Percentiles rank a stretch among this genome's conserved stretches.
Evolutionary conservation across 805 yeast genomes (phyloP).

Genomic region (Wickerhamomyces strasburgensis): DNA sequence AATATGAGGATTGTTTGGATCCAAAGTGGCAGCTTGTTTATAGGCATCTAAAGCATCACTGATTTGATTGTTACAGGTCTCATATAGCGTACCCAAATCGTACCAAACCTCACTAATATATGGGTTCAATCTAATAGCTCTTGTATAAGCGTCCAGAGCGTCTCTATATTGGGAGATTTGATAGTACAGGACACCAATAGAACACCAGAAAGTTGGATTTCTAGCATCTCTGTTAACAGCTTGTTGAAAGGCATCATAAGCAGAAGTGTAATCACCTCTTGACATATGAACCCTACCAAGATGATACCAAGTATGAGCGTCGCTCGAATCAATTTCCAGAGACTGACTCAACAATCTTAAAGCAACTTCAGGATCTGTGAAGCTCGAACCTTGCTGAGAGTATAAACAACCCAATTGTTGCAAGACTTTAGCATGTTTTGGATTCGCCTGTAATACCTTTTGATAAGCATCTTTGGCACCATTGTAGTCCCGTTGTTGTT

Average conservation of each 20-base stretch:
- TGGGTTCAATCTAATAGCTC: constrained; percentile 94
- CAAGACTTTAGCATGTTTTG: constrained; percentile 91
- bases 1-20: constrained; percentile 91
- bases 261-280: constrained; percentile 88
- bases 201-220: constrained; percentile 97
- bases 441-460: constrained; percentile 81
- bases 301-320: constrained; percentile 97
- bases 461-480: constrained; percentile 96
- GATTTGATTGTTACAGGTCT: constrained; percentile 93
- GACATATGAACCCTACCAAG: constrained; percentile 97
- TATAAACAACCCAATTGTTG: constrained; percentile 95
- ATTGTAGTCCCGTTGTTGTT: constrained; percentile 85
- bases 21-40: constrained; percentile 91
- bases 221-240: constrained; percentile 96
- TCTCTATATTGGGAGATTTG: constrained; percentile 95
- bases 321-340: constrained; percentile 80
- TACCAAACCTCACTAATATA: constrained; percentile 98
- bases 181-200: constrained; percentile 92
- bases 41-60: constrained; percentile 96
- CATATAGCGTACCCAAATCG: constrained; percentile 94
- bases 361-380: constrained; percentile 82
- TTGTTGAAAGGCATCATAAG: constrained; percentile 97
- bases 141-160: constrained; percentile 94
- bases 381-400: constrained; percentile 62
- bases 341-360: constrained; percentile 78